Base-by-base conservation (phyloP, 495 filamentous ascomycete genomes). In the Cetradonia linearis region DNA sequence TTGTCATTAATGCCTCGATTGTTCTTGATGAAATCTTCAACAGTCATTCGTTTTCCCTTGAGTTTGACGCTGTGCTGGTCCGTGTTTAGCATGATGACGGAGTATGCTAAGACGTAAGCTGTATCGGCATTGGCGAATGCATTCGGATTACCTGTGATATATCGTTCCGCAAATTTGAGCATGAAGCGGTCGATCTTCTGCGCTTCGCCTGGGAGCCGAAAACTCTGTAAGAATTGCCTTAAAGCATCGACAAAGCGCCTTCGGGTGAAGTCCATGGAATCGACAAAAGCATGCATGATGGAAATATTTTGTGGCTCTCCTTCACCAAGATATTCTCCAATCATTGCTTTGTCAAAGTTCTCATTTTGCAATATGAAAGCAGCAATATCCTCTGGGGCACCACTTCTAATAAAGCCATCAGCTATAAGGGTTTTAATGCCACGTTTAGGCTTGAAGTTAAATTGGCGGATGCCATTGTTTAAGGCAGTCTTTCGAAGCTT, bases 121-220 rank as follows among this genome's bases (percentile, higher is more conserved):
- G 93, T 99, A 67, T 99, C 93, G 5, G 93, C 93, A 70, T 97
- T 99, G 20, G 93, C 93, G 69, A 96, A 99, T 5, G 93, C 91
- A 68, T 96, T 94, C 1, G 93, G 93, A 64, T 99, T 99, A 33
- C 91, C 91, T 40, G 83, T 86, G 38, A 91, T 85, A 68, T 99
- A 99, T 30, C 91, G 84, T 67, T 97, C 89, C 44, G 93, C 94
- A 73, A 97, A 99, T 71, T 99, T 99, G 55, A 97, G 78, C 93
- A 99, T 97, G 73, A 96, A 95, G 38, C 93, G 87, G 82, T 99
- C 93, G 64, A 99, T 99, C 76, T 99, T 99, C 70, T 99, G 93
- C 1, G 91, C 91, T 71, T 99, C 93, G 48, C 93, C 93, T 1
- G 93, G 93, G 13, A 99, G 74, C 34, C 93, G 86, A 76, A 99